A percentile compares a stretch with the other conserved stretches of the same genome.
phyloP scores from a whole-genome alignment of 306 rosid species.

The Hippophae rhamnoides region DNA sequence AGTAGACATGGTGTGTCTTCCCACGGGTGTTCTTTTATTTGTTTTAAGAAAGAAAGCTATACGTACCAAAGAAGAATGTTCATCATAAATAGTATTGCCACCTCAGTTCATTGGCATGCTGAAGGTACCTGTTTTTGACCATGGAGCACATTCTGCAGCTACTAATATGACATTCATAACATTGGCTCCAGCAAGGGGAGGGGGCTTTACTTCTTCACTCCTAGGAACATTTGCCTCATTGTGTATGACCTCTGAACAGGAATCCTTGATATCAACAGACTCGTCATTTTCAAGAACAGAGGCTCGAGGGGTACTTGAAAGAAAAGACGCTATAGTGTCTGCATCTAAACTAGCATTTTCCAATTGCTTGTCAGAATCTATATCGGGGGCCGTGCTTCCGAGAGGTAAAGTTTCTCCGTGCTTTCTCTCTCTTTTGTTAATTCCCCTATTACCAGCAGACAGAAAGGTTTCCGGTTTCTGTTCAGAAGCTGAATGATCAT shows the following conservation, averaged over 20 bases:
- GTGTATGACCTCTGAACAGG: slow-evolving; percentile 21
- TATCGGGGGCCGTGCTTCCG: slow-evolving; percentile 19
- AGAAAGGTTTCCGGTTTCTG: slow-evolving; percentile 28
- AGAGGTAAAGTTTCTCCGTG: slow-evolving; percentile 17
- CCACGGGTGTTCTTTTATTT: slow-evolving; percentile 1
- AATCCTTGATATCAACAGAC: slow-evolving; percentile 15
- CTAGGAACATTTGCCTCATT: slow-evolving; percentile 17
- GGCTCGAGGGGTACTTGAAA: slow-evolving; percentile 11
- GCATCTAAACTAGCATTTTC: slow-evolving; percentile 22
- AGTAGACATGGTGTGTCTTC: too few species aligned
- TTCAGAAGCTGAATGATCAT: slow-evolving; percentile 21
- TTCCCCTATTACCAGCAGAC: slow-evolving; percentile 18
- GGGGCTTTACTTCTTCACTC: slow-evolving; percentile 31
- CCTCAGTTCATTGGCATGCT: slow-evolving; percentile 8
- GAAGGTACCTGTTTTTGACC: slow-evolving; percentile 75
- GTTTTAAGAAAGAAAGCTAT: slow-evolving; percentile 4
- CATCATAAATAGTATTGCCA: background rate
- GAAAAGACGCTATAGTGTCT: slow-evolving; percentile 23
- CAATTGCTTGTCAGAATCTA: slow-evolving; percentile 17
- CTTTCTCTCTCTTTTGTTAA: slow-evolving; percentile 24
- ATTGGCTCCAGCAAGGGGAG: slow-evolving; percentile 82
- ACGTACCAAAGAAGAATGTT: slow-evolving; percentile 11
- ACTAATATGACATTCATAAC: slow-evolving; percentile 81
- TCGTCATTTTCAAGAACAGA: slow-evolving; percentile 22
- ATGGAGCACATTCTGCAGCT: slow-evolving; percentile 92